Evolutionary conservation across 2,329 filamentous ascomycete species (phyloP).

Genomic region (Thelonectria olida): DNA sequence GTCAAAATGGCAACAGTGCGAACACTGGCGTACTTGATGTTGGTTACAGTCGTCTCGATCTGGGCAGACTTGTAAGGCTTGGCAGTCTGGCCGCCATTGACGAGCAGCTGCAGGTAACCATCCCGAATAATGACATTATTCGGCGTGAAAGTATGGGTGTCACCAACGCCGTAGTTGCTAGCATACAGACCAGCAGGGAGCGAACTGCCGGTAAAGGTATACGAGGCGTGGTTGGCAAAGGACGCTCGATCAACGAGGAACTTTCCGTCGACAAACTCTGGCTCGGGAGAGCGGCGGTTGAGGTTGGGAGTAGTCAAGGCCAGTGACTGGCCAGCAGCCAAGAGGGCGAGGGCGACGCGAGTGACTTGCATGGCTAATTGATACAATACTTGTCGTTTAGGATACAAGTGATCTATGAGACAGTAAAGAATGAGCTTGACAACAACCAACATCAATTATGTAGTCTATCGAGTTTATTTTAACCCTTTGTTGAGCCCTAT

Average conservation of each 20-base stretch:
- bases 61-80: slow-evolving; percentile 39
- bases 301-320: not conserved
- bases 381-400: no score
- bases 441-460: not conserved
- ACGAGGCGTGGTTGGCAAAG: slow-evolving; percentile 36
- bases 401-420: no score
- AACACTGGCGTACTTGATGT: slow-evolving; percentile 44
- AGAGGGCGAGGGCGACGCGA: not conserved
- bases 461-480: not conserved
- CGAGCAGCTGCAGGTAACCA: slow-evolving; percentile 42
- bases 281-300: slow-evolving; percentile 27
- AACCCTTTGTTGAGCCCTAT: not conserved
- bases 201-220: slow-evolving; percentile 31
- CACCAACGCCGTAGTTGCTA: slow-evolving; percentile 33
- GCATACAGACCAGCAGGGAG: slow-evolving; percentile 34
- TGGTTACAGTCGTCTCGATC: slow-evolving; percentile 33
- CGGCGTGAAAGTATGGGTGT: slow-evolving; percentile 16
- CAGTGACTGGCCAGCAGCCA: slow-evolving; percentile 9
- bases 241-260: slow-evolving; percentile 33
- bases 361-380: not conserved
- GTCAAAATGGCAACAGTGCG: slow-evolving; percentile 41
- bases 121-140: slow-evolving; percentile 35
- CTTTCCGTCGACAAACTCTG: slow-evolving; percentile 25
- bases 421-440: no score
- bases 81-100: slow-evolving; percentile 37